Percentiles rank a stretch among this genome's conserved stretches.
These are phyloP conservation scores for Cerrena zonata DNA, from an alignment of 1,284 basidiomycete species.

Conservation along the genomic window DNA sequence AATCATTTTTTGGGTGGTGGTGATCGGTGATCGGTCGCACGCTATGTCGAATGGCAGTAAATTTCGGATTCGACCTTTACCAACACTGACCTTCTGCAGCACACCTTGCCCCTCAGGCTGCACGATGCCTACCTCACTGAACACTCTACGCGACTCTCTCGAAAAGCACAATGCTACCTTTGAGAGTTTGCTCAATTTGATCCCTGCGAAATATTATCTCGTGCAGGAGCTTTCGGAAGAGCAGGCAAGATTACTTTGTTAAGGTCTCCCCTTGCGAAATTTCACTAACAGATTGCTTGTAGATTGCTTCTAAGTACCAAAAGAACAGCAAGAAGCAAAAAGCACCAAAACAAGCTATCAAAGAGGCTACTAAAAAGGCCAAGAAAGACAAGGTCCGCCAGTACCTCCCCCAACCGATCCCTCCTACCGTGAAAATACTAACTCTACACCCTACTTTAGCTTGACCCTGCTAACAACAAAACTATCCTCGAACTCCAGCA, in stretches of 20 bases:
- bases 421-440: neutral
- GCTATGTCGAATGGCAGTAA: too few species aligned
- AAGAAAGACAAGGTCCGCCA: constrained; percentile 73
- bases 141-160: constrained; percentile 59
- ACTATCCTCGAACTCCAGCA: constrained; percentile 73
- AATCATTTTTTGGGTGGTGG: too few species aligned
- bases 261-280: neutral
- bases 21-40: too few species aligned
- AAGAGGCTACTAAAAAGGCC: constrained; percentile 81
- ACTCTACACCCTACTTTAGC: constrained; percentile 54
- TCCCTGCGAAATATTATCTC: constrained; percentile 85
- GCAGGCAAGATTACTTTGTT: constrained; percentile 38
- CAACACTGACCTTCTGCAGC: neutral
- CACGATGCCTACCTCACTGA: constrained; percentile 45
- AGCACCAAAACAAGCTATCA: constrained; percentile 75
- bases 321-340: constrained; percentile 86
- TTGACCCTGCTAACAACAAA: constrained; percentile 85
- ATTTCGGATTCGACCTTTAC: neutral
- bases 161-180: constrained; percentile 81
- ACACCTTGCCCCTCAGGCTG: neutral
- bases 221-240: constrained; percentile 65
- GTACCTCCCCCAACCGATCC: neutral
- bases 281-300: neutral
- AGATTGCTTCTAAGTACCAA: constrained; percentile 71
- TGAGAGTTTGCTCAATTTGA: constrained; percentile 73